Evolutionary conservation across 176 grass and related monocot genomes (phyloP).

Genomic region (Themeda triandra): DNA sequence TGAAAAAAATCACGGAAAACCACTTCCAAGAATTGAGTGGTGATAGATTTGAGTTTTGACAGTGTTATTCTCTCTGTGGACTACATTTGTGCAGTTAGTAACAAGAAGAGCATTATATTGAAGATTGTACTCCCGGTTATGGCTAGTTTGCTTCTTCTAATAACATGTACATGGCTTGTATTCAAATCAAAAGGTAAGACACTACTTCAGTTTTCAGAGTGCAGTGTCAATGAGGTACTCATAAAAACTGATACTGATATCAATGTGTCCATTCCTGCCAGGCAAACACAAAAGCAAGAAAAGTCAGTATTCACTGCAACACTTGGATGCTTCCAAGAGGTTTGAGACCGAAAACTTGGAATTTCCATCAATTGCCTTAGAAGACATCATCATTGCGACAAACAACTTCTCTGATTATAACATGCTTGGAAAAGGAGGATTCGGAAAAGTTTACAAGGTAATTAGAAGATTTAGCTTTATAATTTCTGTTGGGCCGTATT

Average conservation of each 20-base stretch:
- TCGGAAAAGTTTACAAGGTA: constrained; percentile 61
- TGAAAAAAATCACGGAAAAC: not conserved
- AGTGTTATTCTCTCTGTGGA: not conserved
- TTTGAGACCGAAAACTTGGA: not conserved
- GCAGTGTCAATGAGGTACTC: not conserved
- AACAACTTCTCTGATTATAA: constrained; percentile 43
- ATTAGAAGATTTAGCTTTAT: not conserved
- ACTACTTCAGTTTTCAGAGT: not conserved
- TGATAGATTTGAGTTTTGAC: not conserved
- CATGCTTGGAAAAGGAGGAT: constrained; percentile 55
- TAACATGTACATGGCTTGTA: constrained; percentile 2
- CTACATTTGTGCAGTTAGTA: constrained; percentile 16
- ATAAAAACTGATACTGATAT: not conserved
- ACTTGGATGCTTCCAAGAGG: not conserved
- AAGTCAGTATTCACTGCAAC: not conserved
- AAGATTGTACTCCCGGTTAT: constrained; percentile 19
- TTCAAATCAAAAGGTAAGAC: constrained; percentile 33
- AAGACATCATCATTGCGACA: constrained; percentile 37
- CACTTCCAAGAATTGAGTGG: not conserved
- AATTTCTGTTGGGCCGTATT: too few relatives aligned
- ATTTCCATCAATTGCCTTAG: constrained; percentile 25
- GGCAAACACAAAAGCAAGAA: constrained; percentile 17
- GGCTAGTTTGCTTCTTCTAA: constrained; percentile 20
- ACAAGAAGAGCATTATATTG: not conserved
- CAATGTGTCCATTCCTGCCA: not conserved